These are phyloP conservation scores for Cystobasidium sp. DNA, from an alignment of 1,284 basidiomycete genomes.

Conservation along the genomic window DNA sequence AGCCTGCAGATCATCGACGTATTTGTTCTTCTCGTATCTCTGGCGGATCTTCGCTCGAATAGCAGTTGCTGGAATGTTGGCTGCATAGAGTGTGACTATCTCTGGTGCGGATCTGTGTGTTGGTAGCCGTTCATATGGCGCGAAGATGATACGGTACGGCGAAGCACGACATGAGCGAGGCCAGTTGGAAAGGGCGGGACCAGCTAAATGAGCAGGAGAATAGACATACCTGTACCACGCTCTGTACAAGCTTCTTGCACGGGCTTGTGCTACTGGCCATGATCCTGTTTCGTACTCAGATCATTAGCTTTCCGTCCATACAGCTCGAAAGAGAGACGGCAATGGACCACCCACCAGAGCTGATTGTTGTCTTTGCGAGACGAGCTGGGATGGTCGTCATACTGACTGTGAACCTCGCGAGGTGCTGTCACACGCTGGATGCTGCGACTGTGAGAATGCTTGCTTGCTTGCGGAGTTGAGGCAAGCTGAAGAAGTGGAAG, in stretches of 20 bases:
- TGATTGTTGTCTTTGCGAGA: conserved; percentile 72
- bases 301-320: not conserved
- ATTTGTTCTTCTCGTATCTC: conserved; percentile 83
- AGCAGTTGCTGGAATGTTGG: conserved; percentile 79
- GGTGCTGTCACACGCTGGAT: not conserved
- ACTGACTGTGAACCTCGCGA: not conserved
- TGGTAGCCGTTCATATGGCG: not conserved
- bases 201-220: not conserved
- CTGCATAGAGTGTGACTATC: conserved; percentile 80
- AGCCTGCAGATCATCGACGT: conserved; percentile 79
- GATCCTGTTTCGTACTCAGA: conserved; percentile 54
- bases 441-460: too few relatives aligned
- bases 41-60: conserved; percentile 82
- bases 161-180: not conserved
- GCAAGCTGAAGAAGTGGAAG: not conserved
- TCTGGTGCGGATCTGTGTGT: conserved; percentile 74
- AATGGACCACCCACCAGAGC: conserved; percentile 60
- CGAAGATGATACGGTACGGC: not conserved
- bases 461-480: not conserved
- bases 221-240: conserved; percentile 81
- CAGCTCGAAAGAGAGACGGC: too few relatives aligned
- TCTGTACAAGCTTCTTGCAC: conserved; percentile 81
- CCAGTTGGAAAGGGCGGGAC: conserved; percentile 18
- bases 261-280: conserved; percentile 70
- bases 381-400: conserved; percentile 86